A percentile compares a stretch with the other conserved stretches of the same genome.
Evolutionary conservation across 2,329 filamentous ascomycete genomes (phyloP).

Genomic region (Akanthomyces lecanii): DNA sequence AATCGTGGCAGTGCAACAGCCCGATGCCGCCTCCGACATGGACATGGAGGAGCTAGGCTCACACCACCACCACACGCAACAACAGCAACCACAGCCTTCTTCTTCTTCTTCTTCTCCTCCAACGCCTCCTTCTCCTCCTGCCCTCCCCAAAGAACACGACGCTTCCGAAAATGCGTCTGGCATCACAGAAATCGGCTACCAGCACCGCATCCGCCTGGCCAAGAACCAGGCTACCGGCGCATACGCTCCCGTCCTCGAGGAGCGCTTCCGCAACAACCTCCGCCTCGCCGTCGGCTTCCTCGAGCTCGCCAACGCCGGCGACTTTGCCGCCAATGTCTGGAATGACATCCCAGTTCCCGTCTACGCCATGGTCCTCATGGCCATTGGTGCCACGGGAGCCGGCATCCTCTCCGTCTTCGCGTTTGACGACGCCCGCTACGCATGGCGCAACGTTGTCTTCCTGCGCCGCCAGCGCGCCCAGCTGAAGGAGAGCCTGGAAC

Average conservation of each 20-base stretch:
- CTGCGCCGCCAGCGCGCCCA: slow-evolving; percentile 38
- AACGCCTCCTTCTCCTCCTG: no score
- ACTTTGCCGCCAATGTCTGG: slow-evolving; percentile 57
- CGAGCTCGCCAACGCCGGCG: slow-evolving; percentile 51
- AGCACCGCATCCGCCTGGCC: slow-evolving; percentile 10
- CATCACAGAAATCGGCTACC: slow-evolving; percentile 4
- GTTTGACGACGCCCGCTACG: slow-evolving; percentile 38
- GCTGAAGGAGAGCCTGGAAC: slow-evolving; percentile 25
- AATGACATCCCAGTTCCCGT: slow-evolving; percentile 47
- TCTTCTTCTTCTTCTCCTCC: no score
- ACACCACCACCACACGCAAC: background rate
- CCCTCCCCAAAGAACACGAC: background rate
- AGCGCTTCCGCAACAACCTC: slow-evolving; percentile 28
- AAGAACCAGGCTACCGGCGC: slow-evolving; percentile 5
- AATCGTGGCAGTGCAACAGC: slow-evolving; percentile 16
- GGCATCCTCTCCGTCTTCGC: slow-evolving; percentile 43
- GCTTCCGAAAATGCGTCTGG: background rate
- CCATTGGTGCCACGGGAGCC: slow-evolving; percentile 45
- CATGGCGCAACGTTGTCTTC: slow-evolving; percentile 43
- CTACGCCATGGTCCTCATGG: slow-evolving; percentile 49
- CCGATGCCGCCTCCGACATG: slow-evolving; percentile 5
- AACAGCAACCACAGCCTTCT: background rate
- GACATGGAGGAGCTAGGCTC: background rate
- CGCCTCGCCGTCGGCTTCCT: slow-evolving; percentile 42
- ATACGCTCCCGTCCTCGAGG: slow-evolving; percentile 11